Conservation (phyloP, 306 rosid genomes). For the Vicia faba region DNA sequence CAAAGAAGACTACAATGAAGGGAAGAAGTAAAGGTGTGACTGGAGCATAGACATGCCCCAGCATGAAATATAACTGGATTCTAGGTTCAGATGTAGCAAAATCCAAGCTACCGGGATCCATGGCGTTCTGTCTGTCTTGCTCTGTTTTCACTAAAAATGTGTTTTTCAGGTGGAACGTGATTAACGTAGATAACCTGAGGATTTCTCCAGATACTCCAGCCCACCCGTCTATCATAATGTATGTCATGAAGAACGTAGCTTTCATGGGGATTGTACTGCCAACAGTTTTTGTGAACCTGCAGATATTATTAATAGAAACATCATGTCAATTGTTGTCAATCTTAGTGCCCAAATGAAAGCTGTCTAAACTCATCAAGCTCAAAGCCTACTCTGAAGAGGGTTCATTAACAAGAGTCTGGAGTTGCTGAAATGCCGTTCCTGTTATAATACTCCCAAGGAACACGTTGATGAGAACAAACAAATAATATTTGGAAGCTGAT, state of each 20-base stretch:
- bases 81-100: constrained; percentile 83
- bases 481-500: constrained; percentile 78
- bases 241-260: constrained; percentile 94
- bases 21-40: constrained; percentile 90
- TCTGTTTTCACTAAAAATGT: constrained; percentile 87
- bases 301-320: constrained; percentile 32
- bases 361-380: constrained; percentile 4
- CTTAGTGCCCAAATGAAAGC: constrained; percentile 19
- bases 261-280: constrained; percentile 92
- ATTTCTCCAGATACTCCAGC: constrained; percentile 87
- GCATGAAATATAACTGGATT: constrained; percentile 78
- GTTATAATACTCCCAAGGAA: constrained; percentile 85
- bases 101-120: constrained; percentile 77
- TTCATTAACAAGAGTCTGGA: constrained; percentile 50
- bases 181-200: constrained; percentile 64
- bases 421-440: constrained; percentile 93
- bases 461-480: constrained; percentile 79
- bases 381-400: constrained; percentile 69
- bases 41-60: constrained; percentile 85
- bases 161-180: constrained; percentile 78
- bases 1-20: constrained; percentile 78
- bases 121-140: constrained; percentile 71
- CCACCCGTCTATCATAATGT: constrained; percentile 94
- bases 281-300: constrained; percentile 74
- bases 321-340: constrained; percentile 32